Base-by-base conservation (phyloP, 106 monocot genomes). In the Phalaenopsis aphrodite region DNA sequence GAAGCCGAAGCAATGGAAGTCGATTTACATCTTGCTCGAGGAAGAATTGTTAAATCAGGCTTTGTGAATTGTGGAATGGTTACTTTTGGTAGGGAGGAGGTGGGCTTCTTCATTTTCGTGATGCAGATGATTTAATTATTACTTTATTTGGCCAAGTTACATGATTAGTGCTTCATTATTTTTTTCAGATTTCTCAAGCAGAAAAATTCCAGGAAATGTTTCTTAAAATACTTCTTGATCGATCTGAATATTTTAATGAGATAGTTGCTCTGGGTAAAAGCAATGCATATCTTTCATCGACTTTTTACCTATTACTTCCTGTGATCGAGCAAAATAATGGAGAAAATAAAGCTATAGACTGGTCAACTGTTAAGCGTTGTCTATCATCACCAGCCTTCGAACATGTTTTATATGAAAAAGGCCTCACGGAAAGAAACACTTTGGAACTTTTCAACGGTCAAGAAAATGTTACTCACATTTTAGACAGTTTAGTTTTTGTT, bases 151-250 rank as follows among this genome's bases (percentile, higher is more conserved):
- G 52, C 52, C 10, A 56, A 55, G 24, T 10, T 77, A 2, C 1
- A 47, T 39, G 77, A 42, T 86, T 52, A 45, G 85, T 30, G 78
- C 66, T 43, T 66, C 45, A 4, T 73, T 75, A 36, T 57, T 83
- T 61, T 43, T 78, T 72, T 12, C 89, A 99, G 99, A 86, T 99
- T 64, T 65, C 84, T 55, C 85, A 90, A 48, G 94, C 95, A 67
- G 78, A 90, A 78, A 85, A 88, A 49, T 99, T 91, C 66, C 99
- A 99, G 81, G 99, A 93, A 87, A 93, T 95, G 91, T 93, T 79
- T 82, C 91, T 94, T 42, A 99, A 95, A 77, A 72, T 95, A 68
- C 87, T 95, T 72, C 83, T 99, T 81, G 93, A 95, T 80, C 77
- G 93, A 79, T 78, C 86, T 45, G 93, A 92, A 55, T 93, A 91